phyloP scores from a whole-genome alignment of 1,139 yeast genomes.

The Suhomyces terraborum region DNA sequence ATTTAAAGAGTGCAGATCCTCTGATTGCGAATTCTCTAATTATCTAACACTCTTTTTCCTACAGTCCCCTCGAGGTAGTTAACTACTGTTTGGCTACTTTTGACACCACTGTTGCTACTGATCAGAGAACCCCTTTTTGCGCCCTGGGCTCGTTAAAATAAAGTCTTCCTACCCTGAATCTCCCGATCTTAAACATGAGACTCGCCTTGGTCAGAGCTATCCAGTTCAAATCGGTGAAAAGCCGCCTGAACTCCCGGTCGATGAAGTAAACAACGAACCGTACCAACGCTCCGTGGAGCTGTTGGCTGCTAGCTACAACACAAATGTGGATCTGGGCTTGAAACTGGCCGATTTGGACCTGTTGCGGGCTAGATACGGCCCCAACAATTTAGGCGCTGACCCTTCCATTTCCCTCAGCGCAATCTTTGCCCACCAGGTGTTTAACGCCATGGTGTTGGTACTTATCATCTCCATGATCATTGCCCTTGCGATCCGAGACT shows the following conservation, averaged over 20 bases:
- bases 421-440: constrained; percentile 68
- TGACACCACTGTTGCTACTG: not conserved
- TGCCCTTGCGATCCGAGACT: constrained; percentile 73
- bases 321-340: constrained; percentile 53
- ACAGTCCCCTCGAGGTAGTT: not conserved
- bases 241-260: constrained; percentile 12
- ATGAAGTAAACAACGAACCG: constrained; percentile 24
- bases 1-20: not conserved
- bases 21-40: not conserved
- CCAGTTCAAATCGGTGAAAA: constrained; percentile 23
- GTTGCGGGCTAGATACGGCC: constrained; percentile 44
- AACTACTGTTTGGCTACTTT: not conserved
- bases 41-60: not conserved
- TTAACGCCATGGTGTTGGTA: constrained; percentile 81
- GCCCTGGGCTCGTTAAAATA: no score
- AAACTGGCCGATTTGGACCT: constrained; percentile 35
- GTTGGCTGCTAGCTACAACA: constrained; percentile 38
- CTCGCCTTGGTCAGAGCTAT: constrained; percentile 21
- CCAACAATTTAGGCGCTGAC: constrained; percentile 63
- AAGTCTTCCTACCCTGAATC: constrained; percentile 13
- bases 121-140: no score
- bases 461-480: constrained; percentile 73
- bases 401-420: constrained; percentile 55
- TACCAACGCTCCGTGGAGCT: constrained; percentile 37
- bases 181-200: constrained; percentile 14